Base-by-base conservation (phyloP, 2,329 filamentous ascomycete genomes). In the Pestalotiopsis sp. region DNA sequence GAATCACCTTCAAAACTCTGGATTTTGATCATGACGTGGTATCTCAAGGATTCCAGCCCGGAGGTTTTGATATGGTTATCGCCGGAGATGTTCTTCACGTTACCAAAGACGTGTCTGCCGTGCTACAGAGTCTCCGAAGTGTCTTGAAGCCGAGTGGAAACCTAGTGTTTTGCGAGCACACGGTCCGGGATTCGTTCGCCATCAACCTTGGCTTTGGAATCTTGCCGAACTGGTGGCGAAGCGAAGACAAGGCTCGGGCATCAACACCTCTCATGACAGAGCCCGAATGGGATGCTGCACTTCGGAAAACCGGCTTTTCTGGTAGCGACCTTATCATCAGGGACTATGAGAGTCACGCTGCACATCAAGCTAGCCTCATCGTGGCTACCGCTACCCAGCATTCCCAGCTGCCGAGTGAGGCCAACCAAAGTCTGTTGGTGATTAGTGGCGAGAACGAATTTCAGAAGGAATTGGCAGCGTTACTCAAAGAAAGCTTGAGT, bases 321-420 rank as follows among this genome's bases (percentile, higher is more conserved):
- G 74, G 74, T 2, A 74, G 71, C 56, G 73, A 77, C 61, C 17
- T 76, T 4, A 66, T 70, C 12, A 52, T 76, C 9, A 71, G 72
- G 49, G 74, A 76, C 58, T 73, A 69, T 58, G 27, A 70, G 14
- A 61, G 70, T 17, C 72, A 74, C 6, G 61, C 41, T 14, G 72
- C 68, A 13, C 71, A 75, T 67, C 67, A 71, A 45, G 72, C 71
- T 59, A 76, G 72, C 56, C 74, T 76, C 38, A 74, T 77, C 2
- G 68, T 77, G 2, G 72, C 73, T 36, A 25, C 57, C 5, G 57
- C 20, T 23, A 27, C 14, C n/a, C 11, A 36, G 25, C 57, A 25
- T 3, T 27, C 57, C 23, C 23, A 59, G 13, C 9, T 36, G 13
- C 23, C 57, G 12, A 31, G 23, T 23, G 27, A 36, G 7, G 57